These are phyloP conservation scores for Starmerella asiatica DNA, from an alignment of 805 yeast genomes.

Conservation along the genomic window DNA sequence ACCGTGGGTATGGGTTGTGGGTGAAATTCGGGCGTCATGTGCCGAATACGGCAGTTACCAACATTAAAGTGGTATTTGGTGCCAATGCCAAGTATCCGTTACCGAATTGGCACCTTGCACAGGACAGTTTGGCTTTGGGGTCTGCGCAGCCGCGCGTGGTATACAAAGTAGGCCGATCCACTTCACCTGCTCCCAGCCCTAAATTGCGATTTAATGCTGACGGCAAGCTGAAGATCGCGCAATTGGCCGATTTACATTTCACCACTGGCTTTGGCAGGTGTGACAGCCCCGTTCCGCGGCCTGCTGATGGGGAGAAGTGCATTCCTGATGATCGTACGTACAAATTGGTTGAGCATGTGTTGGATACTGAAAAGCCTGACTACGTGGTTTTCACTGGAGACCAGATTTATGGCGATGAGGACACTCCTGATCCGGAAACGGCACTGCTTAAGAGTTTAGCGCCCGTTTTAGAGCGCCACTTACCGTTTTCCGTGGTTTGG, in stretches of 20 bases:
- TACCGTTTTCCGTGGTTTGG: constrained; percentile 75
- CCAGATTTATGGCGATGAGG: constrained; percentile 63
- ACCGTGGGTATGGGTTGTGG: constrained; percentile 42
- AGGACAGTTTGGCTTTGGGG: constrained; percentile 20
- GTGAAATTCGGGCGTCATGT: constrained; percentile 36
- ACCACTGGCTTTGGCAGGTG: constrained; percentile 76
- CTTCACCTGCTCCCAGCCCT: constrained; percentile 7
- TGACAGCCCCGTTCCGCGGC: constrained; percentile 36
- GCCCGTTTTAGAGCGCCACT: constrained; percentile 51
- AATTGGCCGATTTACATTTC: constrained; percentile 83
- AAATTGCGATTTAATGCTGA: constrained; percentile 18
- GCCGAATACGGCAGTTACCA: constrained; percentile 34
- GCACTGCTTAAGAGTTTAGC: constrained; percentile 62
- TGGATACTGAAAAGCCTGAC: constrained; percentile 71
- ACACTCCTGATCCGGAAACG: constrained; percentile 67
- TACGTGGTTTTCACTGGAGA: constrained; percentile 83
- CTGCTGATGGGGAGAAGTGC: constrained; percentile 35
- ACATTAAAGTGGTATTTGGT: constrained; percentile 60
- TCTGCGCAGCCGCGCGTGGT: constrained; percentile 24
- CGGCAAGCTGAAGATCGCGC: constrained; percentile 62
- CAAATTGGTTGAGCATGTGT: constrained; percentile 43
- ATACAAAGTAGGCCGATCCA: constrained; percentile 17
- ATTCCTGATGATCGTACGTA: constrained; percentile 66
- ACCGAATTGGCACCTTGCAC: constrained; percentile 45
- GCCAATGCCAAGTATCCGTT: constrained; percentile 64